Evolutionary conservation across 768 basidiomycete genomes (phyloP), one percentile per base, ranked within the genome.

Genomic region (Psilocybe cyanescens): DNA sequence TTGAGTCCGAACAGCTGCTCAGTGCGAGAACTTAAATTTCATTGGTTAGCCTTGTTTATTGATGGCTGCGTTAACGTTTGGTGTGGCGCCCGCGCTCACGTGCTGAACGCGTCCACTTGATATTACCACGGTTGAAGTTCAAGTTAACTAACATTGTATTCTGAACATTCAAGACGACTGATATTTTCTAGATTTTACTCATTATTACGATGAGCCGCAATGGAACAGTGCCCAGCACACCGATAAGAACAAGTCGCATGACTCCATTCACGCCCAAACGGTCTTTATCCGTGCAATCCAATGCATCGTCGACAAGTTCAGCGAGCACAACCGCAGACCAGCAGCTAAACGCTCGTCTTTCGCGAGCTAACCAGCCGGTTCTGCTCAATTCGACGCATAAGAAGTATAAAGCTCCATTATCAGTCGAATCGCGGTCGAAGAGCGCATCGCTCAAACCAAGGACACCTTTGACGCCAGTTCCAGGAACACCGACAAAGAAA

Each of bases 351-450:
- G 66, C 68, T 30, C 65, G 71, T 35, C 61, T 72, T 35, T 61
- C 69, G 2, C 65, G 69, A 14, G 60, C 57, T 3, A 69, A 69
- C 55, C 65, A 64, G 11, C 68, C 68, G 16, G 64, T 68, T 29
- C 49, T 68, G 16, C 65, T 70, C 59, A 64, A 71, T 58, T 66
- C 71, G 65, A 61, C 74, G 62, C 59, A 82, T 67, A 90, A 87
- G 78, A 88, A 88, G 70, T 90, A 88, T 76, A 90, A 88, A 68
- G 85, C 89, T 0, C 68, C 84, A 0, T 72, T 91, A 14, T 88
- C 88, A 12, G 68, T 67, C 58, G 83, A 80, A 66, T 72, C 75
- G 24, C 72, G 76, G 29, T 52, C 74, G 8, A 71, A 68, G 56
- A 68, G 63, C 30, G 58, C 68, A 1, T 49, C 56, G 14, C 62